Percentiles rank a stretch among this genome's conserved stretches.
Evolutionary conservation across 148 eudicot species (phyloP).

Genomic region (Chenopodium suecicum): DNA sequence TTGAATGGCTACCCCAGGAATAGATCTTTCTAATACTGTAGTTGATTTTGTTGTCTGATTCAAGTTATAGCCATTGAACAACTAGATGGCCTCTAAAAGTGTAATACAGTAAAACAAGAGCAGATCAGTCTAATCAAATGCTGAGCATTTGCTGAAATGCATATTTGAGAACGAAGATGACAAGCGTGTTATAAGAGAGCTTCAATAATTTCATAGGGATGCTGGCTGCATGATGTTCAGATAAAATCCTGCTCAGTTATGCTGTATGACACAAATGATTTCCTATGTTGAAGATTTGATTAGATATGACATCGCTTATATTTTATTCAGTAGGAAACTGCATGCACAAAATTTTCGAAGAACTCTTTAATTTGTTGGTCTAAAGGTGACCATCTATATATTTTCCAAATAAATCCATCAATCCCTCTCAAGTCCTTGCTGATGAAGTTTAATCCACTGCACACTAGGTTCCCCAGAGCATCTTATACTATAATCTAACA

Average conservation of each 20-base stretch:
- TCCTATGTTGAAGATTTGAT: not conserved
- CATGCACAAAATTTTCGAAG: not conserved
- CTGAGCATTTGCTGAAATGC: not conserved
- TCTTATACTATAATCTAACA: no score
- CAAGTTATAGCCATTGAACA: not conserved
- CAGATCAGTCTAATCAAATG: conserved; percentile 6
- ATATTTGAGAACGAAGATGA: not conserved
- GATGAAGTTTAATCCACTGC: not conserved
- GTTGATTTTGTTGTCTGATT: conserved; percentile 28
- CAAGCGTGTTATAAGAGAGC: not conserved
- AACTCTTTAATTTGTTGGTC: not conserved
- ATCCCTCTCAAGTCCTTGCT: not conserved
- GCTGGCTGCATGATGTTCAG: not conserved
- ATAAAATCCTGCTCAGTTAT: not conserved
- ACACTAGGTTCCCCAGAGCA: not conserved
- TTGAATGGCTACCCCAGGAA: not conserved
- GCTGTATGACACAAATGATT: not conserved
- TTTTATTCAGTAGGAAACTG: not conserved
- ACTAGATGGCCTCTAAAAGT: conserved; percentile 7
- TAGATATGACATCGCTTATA: not conserved
- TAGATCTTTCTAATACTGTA: conserved; percentile 13
- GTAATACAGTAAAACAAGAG: not conserved
- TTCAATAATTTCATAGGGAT: not conserved
- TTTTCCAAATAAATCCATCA: not conserved
- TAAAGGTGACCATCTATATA: not conserved